Conservation (phyloP, 352 stramenopile genomes). For the Globisporangium emineosum region DNA sequence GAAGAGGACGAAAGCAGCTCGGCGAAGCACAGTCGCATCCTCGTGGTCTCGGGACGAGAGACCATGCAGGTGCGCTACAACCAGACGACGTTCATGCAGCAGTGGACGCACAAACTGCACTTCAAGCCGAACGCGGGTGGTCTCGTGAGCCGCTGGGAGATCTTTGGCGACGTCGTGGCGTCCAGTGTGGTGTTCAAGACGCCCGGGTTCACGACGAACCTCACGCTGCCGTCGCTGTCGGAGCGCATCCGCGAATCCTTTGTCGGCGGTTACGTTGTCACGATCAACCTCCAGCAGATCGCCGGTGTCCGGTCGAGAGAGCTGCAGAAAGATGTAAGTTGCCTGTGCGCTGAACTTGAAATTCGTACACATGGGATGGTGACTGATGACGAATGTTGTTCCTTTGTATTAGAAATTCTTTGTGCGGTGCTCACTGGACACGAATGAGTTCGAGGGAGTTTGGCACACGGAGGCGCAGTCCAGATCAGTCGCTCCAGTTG, state of each 20-base stretch:
- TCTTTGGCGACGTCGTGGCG: constrained; percentile 84
- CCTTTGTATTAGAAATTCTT: constrained; percentile 51
- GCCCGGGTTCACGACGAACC: constrained; percentile 71
- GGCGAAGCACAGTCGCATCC: constrained; percentile 40
- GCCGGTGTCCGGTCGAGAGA: constrained; percentile 61
- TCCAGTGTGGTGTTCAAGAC: constrained; percentile 84
- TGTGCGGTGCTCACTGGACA: constrained; percentile 80
- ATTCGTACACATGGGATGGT: neutral
- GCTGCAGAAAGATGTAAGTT: constrained; percentile 49
- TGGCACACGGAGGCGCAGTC: constrained; percentile 85
- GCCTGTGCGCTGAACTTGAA: neutral
- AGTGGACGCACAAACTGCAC: constrained; percentile 84
- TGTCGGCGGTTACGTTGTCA: constrained; percentile 76
- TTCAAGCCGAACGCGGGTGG: constrained; percentile 57
- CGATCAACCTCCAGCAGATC: constrained; percentile 63
- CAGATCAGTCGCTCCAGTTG: constrained; percentile 36
- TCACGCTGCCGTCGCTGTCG: constrained; percentile 72
- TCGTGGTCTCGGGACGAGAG: constrained; percentile 72
- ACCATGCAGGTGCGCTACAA: constrained; percentile 84
- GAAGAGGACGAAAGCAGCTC: constrained; percentile 36
- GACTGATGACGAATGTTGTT: neutral
- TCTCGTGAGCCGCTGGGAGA: constrained; percentile 73
- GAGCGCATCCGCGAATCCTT: constrained; percentile 84
- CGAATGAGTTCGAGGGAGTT: constrained; percentile 79
- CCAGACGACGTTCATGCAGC: constrained; percentile 84